Evolutionary conservation across 129 eudicot species (phyloP).

Genomic region (Pittosporum tobira): DNA sequence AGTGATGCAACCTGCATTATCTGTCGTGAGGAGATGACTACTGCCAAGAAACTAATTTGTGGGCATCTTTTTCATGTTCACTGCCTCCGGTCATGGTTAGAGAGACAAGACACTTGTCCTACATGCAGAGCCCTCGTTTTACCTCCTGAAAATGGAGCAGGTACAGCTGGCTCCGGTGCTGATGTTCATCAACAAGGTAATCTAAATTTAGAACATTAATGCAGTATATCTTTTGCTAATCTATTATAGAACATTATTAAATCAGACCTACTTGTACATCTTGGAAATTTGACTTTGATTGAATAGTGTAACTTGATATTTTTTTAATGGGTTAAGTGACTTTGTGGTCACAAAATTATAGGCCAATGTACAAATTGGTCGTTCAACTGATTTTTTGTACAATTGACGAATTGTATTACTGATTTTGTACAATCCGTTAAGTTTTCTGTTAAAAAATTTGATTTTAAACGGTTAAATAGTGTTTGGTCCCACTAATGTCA

Average conservation of each 20-base stretch:
- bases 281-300: no score
- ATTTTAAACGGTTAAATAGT: no score
- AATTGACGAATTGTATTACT: no score
- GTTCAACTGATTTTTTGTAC: no score
- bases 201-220: no score
- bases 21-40: constrained; percentile 98
- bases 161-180: constrained; percentile 40
- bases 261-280: not conserved
- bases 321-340: not conserved
- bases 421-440: no score
- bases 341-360: no score
- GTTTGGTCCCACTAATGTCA: no score
- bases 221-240: no score
- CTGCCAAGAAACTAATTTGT: constrained; percentile 80
- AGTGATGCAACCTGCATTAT: constrained; percentile 96
- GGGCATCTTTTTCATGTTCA: constrained; percentile 98
- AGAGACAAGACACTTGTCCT: constrained; percentile 94
- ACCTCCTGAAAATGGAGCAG: constrained; percentile 73
- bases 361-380: no score
- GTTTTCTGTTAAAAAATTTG: no score
- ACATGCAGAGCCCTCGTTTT: constrained; percentile 94
- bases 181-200: constrained; percentile 71
- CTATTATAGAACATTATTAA: no score
- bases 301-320: not conserved
- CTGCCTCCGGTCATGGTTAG: constrained; percentile 98